phyloP scores from a whole-genome alignment of 495 filamentous ascomycete species.

The Pyrenula massariospora region DNA sequence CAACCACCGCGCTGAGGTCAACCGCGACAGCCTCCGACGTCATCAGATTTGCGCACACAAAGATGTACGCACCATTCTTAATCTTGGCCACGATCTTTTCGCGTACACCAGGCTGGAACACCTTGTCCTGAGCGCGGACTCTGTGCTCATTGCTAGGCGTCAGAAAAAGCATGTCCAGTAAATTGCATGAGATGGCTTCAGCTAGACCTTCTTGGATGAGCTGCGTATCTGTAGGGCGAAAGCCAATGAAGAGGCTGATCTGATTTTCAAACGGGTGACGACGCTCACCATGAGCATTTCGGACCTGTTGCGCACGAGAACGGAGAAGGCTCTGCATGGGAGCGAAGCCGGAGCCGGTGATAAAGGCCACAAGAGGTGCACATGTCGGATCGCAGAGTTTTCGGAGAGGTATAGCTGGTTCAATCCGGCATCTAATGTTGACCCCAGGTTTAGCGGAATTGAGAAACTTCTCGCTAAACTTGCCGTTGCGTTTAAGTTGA shows the following conservation, averaged over 20 bases:
- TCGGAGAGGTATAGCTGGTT: neutral
- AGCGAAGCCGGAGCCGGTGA: conserved; percentile 16
- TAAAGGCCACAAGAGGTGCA: conserved; percentile 10
- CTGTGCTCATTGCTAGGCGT: conserved; percentile 8
- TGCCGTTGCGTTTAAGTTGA: conserved; percentile 9
- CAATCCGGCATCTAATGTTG: conserved; percentile 2
- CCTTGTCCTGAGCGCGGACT: conserved; percentile 5
- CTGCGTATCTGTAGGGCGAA: neutral
- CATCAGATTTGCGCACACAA: conserved; percentile 5
- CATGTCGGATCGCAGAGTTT: neutral
- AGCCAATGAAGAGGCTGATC: conserved; percentile 5
- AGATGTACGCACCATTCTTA: conserved; percentile 2
- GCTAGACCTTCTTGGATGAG: conserved; percentile 1
- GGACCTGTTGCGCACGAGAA: conserved; percentile 3
- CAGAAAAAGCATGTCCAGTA: conserved; percentile 5
- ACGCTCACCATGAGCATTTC: neutral
- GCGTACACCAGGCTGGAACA: conserved; percentile 2
- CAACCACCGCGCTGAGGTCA: conserved; percentile 6
- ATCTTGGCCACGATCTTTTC: conserved; percentile 4
- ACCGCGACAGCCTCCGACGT: conserved; percentile 2
- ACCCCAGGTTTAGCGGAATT: neutral
- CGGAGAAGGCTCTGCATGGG: conserved; percentile 13
- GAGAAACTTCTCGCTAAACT: conserved; percentile 14
- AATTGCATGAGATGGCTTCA: neutral
- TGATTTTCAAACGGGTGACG: no score